A percentile compares a stretch with the other conserved stretches of the same genome.
phyloP scores from a whole-genome alignment of 225 moss, liverwort and hornwort genomes.

The Antitrichia curtipendula region DNA sequence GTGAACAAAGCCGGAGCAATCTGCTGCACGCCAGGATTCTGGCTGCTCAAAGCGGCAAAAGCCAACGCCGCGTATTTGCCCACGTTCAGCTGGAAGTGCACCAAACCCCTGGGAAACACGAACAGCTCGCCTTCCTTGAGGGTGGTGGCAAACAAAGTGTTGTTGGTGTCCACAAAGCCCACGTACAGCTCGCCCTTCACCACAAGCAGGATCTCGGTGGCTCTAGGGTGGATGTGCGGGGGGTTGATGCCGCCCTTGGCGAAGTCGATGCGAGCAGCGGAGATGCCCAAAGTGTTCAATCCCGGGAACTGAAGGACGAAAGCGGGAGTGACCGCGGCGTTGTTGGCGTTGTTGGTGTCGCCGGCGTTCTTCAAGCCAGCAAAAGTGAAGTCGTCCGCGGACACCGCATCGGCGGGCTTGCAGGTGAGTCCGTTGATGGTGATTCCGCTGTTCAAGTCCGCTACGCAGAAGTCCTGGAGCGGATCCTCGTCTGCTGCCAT shows the following conservation, averaged over 20 bases:
- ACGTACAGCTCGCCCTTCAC: not conserved
- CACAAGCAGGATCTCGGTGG: not conserved
- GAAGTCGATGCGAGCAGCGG: not conserved
- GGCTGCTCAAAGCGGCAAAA: not conserved
- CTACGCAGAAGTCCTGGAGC: not conserved
- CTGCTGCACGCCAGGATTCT: not conserved
- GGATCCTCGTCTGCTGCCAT: not conserved
- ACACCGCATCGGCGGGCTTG: not conserved
- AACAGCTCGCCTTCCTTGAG: not conserved
- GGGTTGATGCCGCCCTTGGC: not conserved
- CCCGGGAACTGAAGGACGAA: not conserved
- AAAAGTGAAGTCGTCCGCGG: not conserved
- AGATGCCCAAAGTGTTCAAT: not conserved
- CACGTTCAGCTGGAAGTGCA: not conserved
- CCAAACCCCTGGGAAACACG: not conserved
- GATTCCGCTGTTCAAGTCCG: not conserved
- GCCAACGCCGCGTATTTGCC: not conserved
- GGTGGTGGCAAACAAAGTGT: not conserved
- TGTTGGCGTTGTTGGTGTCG: not conserved
- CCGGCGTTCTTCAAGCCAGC: not conserved
- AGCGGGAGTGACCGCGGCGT: not conserved
- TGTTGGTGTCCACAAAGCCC: not conserved
- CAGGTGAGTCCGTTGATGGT: not conserved
- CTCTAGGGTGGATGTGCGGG: not conserved
- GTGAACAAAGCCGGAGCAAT: not conserved